phyloP scores from a whole-genome alignment of 352 stramenopile species.

The Globisporangium paroecandrum region DNA sequence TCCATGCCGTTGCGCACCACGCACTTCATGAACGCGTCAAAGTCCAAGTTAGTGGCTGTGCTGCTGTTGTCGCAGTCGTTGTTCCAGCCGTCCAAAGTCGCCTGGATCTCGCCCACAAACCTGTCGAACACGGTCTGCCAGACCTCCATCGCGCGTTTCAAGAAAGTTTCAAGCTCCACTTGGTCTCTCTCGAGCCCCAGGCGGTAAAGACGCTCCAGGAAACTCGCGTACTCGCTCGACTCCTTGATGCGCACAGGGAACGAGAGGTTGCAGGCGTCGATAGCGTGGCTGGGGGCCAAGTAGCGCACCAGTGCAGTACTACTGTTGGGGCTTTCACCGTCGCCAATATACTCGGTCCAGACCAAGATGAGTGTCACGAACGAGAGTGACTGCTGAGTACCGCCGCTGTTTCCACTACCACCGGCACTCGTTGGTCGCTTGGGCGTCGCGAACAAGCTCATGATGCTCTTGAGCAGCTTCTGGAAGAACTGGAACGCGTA shows the following conservation, averaged over 20 bases:
- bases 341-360: slow-evolving; percentile 68
- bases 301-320: slow-evolving; percentile 13
- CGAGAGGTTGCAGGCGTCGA: slow-evolving; percentile 37
- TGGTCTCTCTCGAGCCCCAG: slow-evolving; percentile 36
- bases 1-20: slow-evolving; percentile 36
- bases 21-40: slow-evolving; percentile 36
- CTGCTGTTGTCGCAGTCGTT: neutral
- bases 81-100: slow-evolving; percentile 16
- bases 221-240: slow-evolving; percentile 23
- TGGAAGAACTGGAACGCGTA: slow-evolving; percentile 64
- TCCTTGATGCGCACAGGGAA: slow-evolving; percentile 48
- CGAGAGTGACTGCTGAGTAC: slow-evolving; percentile 20
- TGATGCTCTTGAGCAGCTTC: slow-evolving; percentile 40
- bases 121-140: slow-evolving; percentile 43
- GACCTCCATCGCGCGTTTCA: slow-evolving; percentile 33
- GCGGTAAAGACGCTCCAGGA: slow-evolving; percentile 41
- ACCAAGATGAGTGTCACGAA: slow-evolving; percentile 42
- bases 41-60: slow-evolving; percentile 23
- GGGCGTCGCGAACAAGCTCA: slow-evolving; percentile 23
- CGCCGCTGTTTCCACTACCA: neutral
- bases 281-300: slow-evolving; percentile 27
- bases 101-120: slow-evolving; percentile 25
- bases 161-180: slow-evolving; percentile 41
- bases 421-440: slow-evolving; percentile 25
- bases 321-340: slow-evolving; percentile 32